phyloP scores from a whole-genome alignment of 1,284 basidiomycete genomes.

The Amylostereum chailletii region DNA sequence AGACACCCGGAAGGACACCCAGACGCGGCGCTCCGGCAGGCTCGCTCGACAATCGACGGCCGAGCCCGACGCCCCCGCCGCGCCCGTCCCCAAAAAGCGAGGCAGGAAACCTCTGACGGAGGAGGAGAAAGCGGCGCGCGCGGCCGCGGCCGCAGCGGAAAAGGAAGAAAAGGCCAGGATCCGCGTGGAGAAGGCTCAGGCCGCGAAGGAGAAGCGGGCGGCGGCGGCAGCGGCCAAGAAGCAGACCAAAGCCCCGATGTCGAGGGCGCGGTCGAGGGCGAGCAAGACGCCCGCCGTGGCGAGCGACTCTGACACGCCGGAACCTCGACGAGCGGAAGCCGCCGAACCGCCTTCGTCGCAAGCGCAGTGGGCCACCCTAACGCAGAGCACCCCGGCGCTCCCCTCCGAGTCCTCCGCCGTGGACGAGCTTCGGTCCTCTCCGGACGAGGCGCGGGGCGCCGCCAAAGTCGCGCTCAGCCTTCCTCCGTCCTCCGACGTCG shows the following conservation, averaged over 20 bases:
- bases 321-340: constrained; percentile 1
- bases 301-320: background rate
- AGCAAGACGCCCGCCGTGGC: background rate
- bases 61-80: background rate
- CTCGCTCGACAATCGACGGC: constrained; percentile 8
- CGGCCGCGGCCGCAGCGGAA: constrained; percentile 11
- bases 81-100: constrained; percentile 15
- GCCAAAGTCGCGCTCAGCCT: constrained; percentile 2
- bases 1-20: background rate
- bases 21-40: constrained; percentile 5
- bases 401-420: constrained; percentile 17
- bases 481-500: background rate
- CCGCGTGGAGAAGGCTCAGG: constrained; percentile 10
- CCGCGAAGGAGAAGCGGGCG: constrained; percentile 12
- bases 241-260: constrained; percentile 1
- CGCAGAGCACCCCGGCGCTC: constrained; percentile 10
- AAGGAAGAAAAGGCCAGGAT: constrained; percentile 15
- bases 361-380: constrained; percentile 18
- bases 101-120: constrained; percentile 13
- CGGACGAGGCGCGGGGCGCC: constrained; percentile 8
- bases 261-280: constrained; percentile 1
- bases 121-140: background rate
- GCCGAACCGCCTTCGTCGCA: constrained; percentile 12
- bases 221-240: constrained; percentile 9
- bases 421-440: constrained; percentile 32